phyloP scores from a whole-genome alignment of 805 yeast genomes.

The Metschnikowia picachoensis region DNA sequence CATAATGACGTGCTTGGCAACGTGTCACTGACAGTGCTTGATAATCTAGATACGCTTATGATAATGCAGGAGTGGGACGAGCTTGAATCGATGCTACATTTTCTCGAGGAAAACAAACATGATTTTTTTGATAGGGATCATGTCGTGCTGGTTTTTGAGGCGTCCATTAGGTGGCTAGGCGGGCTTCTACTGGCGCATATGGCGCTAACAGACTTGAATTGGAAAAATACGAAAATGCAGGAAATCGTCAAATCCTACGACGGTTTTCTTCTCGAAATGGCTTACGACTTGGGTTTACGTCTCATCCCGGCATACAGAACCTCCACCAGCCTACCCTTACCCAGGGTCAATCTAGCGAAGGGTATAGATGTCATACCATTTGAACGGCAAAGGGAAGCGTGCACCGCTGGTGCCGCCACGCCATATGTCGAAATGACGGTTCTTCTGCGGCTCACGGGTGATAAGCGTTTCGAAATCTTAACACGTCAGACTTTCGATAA shows the following conservation, averaged over 20 bases:
- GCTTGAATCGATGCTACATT: constrained; percentile 37
- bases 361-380: constrained; percentile 49
- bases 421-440: constrained; percentile 79
- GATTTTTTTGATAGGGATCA: constrained; percentile 57
- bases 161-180: constrained; percentile 78
- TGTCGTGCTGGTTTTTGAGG: constrained; percentile 84
- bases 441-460: constrained; percentile 71
- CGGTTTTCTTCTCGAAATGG: constrained; percentile 68
- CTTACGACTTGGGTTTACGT: constrained; percentile 71
- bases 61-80: constrained; percentile 60
- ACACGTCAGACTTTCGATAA: constrained; percentile 61
- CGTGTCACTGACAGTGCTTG: constrained; percentile 72
- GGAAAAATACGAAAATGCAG: constrained; percentile 1
- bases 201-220: constrained; percentile 28
- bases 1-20: constrained; percentile 86
- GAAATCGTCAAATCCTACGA: constrained; percentile 45
- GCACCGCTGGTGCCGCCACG: constrained; percentile 84
- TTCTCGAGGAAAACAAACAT: constrained; percentile 35
- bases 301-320: constrained; percentile 69
- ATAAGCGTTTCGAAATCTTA: constrained; percentile 60
- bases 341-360: constrained; percentile 63
- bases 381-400: constrained; percentile 56
- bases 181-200: constrained; percentile 77
- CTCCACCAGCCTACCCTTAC: constrained; percentile 63
- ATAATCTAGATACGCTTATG: constrained; percentile 74